phyloP scores from a whole-genome alignment of 164 flowering plant genomes.

The Hamamelis virginiana region DNA sequence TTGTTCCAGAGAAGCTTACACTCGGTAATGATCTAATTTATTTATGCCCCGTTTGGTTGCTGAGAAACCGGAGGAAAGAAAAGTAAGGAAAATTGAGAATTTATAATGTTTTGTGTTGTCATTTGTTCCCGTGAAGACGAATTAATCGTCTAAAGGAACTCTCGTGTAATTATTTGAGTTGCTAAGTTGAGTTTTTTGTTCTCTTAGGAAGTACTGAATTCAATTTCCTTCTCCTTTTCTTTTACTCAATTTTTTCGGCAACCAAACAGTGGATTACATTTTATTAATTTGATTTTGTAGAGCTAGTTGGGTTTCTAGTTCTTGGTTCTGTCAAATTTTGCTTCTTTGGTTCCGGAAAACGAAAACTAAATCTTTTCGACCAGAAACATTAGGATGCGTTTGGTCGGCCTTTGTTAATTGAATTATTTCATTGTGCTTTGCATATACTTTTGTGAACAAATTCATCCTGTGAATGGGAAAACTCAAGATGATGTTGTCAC shows the following conservation, averaged over 20 bases:
- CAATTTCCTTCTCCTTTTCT: background rate
- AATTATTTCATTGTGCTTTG: too few relatives aligned
- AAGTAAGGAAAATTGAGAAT: background rate
- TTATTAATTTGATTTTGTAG: background rate
- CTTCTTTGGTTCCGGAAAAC: background rate
- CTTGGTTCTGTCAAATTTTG: background rate
- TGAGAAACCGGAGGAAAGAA: background rate
- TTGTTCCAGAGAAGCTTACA: background rate
- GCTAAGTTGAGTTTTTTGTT: background rate
- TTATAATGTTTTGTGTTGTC: background rate
- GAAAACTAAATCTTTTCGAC: too few relatives aligned
- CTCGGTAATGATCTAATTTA: conserved; percentile 14
- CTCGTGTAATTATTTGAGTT: background rate
- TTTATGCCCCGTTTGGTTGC: background rate
- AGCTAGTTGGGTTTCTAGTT: too few relatives aligned
- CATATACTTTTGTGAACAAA: too few relatives aligned
- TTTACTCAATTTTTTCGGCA: background rate
- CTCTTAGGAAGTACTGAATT: too few relatives aligned
- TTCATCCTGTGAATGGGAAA: too few relatives aligned
- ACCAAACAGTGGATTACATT: background rate
- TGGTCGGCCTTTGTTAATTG: too few relatives aligned
- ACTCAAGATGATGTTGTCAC: too few relatives aligned
- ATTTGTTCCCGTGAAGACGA: background rate
- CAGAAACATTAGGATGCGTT: too few relatives aligned
- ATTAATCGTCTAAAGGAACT: too few relatives aligned